These are phyloP conservation scores for Dendrobium huoshanense DNA, from an alignment of 106 monocot genomes.

Conservation along the genomic window DNA sequence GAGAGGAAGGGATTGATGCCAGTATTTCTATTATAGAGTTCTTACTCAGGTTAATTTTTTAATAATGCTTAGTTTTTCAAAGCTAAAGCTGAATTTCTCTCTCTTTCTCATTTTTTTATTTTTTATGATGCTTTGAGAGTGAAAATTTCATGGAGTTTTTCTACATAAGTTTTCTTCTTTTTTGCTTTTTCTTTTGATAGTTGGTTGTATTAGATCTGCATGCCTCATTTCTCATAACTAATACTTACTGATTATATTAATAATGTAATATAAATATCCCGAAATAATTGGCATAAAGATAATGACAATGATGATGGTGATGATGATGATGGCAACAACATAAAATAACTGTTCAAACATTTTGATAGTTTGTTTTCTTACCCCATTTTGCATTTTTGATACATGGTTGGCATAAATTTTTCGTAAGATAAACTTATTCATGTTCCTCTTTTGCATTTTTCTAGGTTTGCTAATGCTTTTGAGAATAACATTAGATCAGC, in stretches of 20 bases:
- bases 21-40: not conserved
- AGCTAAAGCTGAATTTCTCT: not conserved
- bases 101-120: not conserved
- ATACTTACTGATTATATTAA: not conserved
- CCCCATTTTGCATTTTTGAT: not conserved
- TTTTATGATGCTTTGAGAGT: not conserved
- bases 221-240: not conserved
- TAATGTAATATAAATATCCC: not conserved
- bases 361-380: not conserved
- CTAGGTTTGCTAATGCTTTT: constrained; percentile 88
- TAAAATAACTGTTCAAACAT: not conserved
- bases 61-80: not conserved
- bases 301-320: not conserved
- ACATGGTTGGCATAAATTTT: not conserved
- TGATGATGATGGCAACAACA: not conserved
- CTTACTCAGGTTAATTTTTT: not conserved
- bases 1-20: not conserved
- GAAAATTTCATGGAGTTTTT: not conserved
- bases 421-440: not conserved
- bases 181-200: not conserved
- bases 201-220: not conserved
- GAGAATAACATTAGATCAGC: constrained; percentile 62
- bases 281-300: not conserved
- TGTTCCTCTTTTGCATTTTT: constrained; percentile 3
- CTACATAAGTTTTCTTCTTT: not conserved